A percentile compares a stretch with the other conserved stretches of the same genome.
Evolutionary conservation across 345 rosid genomes (phyloP).

Genomic region (Ceriops tagal): DNA sequence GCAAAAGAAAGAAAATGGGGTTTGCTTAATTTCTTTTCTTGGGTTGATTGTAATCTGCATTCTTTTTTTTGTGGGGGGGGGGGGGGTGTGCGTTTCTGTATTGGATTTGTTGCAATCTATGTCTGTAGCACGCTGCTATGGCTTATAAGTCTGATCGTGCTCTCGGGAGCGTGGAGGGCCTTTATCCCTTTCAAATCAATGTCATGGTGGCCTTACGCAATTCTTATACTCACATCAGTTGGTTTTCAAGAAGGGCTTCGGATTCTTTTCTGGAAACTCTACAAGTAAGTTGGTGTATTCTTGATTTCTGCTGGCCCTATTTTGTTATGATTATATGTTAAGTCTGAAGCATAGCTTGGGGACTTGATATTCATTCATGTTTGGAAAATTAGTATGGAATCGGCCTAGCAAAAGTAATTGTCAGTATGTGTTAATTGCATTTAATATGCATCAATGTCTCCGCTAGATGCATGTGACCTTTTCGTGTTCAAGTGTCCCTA

Average conservation of each 20-base stretch:
- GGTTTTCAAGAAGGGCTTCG: constrained; percentile 91
- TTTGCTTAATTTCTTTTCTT: background rate
- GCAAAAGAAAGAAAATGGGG: background rate
- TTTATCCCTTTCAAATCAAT: constrained; percentile 82
- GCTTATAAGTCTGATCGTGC: constrained; percentile 79
- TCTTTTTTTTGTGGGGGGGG: background rate
- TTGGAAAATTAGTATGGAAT: background rate
- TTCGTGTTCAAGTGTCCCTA: too few species aligned
- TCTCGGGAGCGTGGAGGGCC: constrained; percentile 85
- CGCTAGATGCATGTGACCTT: background rate
- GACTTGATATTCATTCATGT: background rate
- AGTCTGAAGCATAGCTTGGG: background rate
- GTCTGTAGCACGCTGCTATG: constrained; percentile 73
- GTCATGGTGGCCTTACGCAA: constrained; percentile 72
- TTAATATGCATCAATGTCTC: background rate
- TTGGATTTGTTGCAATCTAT: constrained; percentile 12
- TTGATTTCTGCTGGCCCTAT: background rate
- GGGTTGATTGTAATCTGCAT: background rate
- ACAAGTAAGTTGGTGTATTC: constrained; percentile 49
- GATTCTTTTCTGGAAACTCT: constrained; percentile 73
- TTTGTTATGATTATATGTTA: background rate
- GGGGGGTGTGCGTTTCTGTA: background rate
- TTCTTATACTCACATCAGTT: constrained; percentile 74
- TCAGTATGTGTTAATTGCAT: background rate
- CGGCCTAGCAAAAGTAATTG: background rate